Conservation (phyloP, 2,329 filamentous ascomycete species). For the Dactylellina parvicollis region DNA sequence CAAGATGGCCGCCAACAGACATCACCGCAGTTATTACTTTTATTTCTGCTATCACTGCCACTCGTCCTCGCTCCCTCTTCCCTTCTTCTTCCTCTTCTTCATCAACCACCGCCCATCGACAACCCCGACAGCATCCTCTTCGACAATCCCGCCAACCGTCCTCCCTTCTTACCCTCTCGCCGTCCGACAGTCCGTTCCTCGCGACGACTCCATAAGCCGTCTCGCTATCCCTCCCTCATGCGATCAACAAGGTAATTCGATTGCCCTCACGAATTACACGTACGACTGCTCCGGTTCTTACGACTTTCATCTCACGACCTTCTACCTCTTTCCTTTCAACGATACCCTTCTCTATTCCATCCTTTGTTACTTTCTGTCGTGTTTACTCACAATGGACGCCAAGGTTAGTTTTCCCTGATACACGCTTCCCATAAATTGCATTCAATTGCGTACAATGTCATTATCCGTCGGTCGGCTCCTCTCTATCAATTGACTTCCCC, state of each 20-base stretch:
- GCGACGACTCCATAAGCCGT: neutral
- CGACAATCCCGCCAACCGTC: neutral
- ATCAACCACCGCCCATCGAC: neutral
- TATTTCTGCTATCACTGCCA: slow-evolving; percentile 55
- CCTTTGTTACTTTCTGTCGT: neutral
- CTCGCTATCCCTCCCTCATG: slow-evolving; percentile 26
- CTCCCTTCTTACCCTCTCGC: neutral
- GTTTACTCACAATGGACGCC: slow-evolving; percentile 28
- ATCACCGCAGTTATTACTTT: neutral
- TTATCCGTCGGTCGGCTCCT: no score
- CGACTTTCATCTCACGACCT: slow-evolving; percentile 38
- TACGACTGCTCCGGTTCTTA: neutral
- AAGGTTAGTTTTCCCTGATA: slow-evolving; percentile 19
- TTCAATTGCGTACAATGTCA: neutral
- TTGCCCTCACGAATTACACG: slow-evolving; percentile 10
- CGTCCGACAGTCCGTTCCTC: neutral
- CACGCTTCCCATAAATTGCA: neutral
- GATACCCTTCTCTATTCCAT: slow-evolving; percentile 9
- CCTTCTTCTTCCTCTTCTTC: slow-evolving; percentile 10
- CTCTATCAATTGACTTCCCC: no score
- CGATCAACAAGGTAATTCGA: slow-evolving; percentile 50
- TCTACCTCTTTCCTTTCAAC: slow-evolving; percentile 14
- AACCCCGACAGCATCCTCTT: neutral
- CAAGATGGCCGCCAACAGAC: neutral
- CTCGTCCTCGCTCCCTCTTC: slow-evolving; percentile 12